Conservation (phyloP, 2,329 filamentous ascomycete species). For the Orbilia quercus region DNA sequence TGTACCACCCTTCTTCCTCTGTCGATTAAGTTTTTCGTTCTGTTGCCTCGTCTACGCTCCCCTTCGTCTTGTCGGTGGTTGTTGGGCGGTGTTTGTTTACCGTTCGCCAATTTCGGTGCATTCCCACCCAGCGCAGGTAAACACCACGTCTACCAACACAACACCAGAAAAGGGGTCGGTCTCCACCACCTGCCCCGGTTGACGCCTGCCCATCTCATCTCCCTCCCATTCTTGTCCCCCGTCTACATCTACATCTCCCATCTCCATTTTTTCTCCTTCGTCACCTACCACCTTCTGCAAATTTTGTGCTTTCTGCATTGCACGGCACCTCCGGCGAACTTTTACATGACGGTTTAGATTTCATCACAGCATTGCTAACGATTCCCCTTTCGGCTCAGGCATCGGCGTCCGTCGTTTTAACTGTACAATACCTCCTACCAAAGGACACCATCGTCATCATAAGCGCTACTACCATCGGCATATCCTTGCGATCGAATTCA, state of each 20-base stretch:
- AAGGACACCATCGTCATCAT: slow-evolving; percentile 6
- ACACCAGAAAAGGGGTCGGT: slow-evolving; percentile 11
- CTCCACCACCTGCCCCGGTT: slow-evolving; percentile 12
- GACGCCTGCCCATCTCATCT: slow-evolving; percentile 3
- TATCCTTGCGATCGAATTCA: neutral
- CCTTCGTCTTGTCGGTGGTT: neutral
- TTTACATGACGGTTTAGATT: slow-evolving; percentile 10
- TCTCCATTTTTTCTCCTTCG: neutral
- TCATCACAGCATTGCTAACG: slow-evolving; percentile 42
- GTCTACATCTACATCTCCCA: slow-evolving; percentile 18
- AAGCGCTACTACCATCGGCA: neutral
- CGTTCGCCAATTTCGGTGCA: slow-evolving; percentile 25
- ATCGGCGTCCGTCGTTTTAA: slow-evolving; percentile 53
- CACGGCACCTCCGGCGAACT: neutral
- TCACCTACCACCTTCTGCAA: slow-evolving; percentile 10
- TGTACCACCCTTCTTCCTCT: slow-evolving; percentile 9
- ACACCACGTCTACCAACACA: slow-evolving; percentile 34
- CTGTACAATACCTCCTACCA: slow-evolving; percentile 25
- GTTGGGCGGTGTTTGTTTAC: slow-evolving; percentile 48
- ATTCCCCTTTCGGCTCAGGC: slow-evolving; percentile 14
- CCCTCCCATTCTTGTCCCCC: slow-evolving; percentile 9
- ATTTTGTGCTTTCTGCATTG: slow-evolving; percentile 11
- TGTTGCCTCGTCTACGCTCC: slow-evolving; percentile 54
- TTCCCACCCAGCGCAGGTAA: slow-evolving; percentile 10
- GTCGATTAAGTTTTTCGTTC: slow-evolving; percentile 8